Percentiles rank a stretch among this genome's conserved stretches.
Conservation (phyloP, 805 yeast species). For the Maudiozyma pseudohumilis region DNA sequence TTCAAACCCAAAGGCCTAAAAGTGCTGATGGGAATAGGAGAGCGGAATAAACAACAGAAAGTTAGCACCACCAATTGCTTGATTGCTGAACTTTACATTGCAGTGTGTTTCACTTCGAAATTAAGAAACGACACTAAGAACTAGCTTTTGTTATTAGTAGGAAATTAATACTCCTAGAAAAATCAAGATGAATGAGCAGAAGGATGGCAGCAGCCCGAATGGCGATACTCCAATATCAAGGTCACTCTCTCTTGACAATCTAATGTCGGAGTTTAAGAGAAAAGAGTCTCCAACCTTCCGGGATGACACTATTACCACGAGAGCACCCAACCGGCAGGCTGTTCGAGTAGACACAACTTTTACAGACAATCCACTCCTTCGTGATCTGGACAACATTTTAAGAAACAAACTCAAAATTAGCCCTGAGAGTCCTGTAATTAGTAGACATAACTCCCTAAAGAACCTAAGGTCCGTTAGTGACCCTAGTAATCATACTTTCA, state of each 20-base stretch:
- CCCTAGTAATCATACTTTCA: conserved; percentile 3
- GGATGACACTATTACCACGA: conserved; percentile 9
- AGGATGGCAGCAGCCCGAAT: background rate
- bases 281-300: conserved; percentile 6
- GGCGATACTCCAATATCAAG: conserved; percentile 1
- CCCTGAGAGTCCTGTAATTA: conserved; percentile 11
- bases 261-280: conserved; percentile 7
- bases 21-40: no score
- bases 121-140: no score
- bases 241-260: conserved; percentile 13
- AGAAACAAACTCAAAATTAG: conserved; percentile 16
- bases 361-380: conserved; percentile 8
- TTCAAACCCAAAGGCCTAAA: no score
- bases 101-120: no score
- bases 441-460: background rate
- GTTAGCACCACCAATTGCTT: no score
- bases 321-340: background rate
- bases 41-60: no score
- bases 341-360: background rate
- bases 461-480: background rate
- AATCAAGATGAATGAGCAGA: background rate
- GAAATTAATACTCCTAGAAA: no score
- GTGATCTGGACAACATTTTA: conserved; percentile 20
- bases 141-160: no score
- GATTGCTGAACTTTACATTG: no score